phyloP scores from a whole-genome alignment of 306 rosid genomes.

The Hylodesmum podocarpum region DNA sequence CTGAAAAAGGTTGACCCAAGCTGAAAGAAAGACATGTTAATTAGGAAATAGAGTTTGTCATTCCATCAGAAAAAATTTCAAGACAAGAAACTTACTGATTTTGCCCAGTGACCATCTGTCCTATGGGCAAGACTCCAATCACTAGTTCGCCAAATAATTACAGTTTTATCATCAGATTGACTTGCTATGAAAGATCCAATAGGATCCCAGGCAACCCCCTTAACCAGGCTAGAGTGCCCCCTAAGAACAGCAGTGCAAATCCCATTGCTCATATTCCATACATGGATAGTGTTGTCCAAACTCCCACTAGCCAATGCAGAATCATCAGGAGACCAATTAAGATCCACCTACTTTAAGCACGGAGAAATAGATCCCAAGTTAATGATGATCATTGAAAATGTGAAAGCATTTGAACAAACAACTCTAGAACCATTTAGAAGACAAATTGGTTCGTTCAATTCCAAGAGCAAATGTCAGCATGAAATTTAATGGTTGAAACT shows the following conservation, averaged over 20 bases:
- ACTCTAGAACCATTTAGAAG: background rate
- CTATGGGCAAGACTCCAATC: constrained; percentile 99
- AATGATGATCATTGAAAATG: constrained; percentile 39
- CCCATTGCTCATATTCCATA: constrained; percentile 95
- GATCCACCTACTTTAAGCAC: constrained; percentile 99
- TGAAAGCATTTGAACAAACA: constrained; percentile 11
- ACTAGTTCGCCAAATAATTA: constrained; percentile 95
- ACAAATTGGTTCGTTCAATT: background rate
- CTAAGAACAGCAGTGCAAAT: constrained; percentile 98
- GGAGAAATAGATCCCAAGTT: constrained; percentile 59
- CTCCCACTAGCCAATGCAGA: constrained; percentile 93
- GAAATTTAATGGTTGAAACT: constrained; percentile 7
- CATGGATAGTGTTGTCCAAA: constrained; percentile 90
- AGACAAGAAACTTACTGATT: constrained; percentile 71
- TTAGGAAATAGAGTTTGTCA: constrained; percentile 42
- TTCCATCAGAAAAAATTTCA: background rate
- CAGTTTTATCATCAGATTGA: constrained; percentile 98
- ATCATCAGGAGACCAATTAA: constrained; percentile 99
- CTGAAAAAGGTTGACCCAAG: constrained; percentile 98
- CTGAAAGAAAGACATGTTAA: constrained; percentile 48
- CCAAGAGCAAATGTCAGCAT: constrained; percentile 19
- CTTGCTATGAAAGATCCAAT: constrained; percentile 98
- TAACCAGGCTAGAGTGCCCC: constrained; percentile 97
- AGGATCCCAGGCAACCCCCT: constrained; percentile 99
- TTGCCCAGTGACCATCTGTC: constrained; percentile 96